Base-by-base conservation (phyloP, 2,329 filamentous ascomycete species). In the Clonostachys sp. region DNA sequence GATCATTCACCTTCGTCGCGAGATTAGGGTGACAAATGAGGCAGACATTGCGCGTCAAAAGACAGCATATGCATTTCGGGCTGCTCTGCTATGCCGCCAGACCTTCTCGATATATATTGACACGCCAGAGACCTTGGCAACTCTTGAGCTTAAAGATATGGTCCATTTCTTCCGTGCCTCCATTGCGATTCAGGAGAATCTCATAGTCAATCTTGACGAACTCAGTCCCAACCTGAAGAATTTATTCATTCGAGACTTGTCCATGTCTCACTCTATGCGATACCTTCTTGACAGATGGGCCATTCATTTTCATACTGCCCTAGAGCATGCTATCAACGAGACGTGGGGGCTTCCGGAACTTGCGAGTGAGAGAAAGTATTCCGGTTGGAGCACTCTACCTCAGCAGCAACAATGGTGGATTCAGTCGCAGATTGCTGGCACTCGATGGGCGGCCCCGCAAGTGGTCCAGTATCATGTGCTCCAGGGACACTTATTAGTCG, bases 61-160 rank as follows among this genome's bases (percentile, higher is more conserved):
- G 17, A 48, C 57, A 0, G 45, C 17, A 0, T 81, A 78, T 50
- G 70, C 70, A 0, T 67, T 86, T 1, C 74, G 73, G 61, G 74
- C 81, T 0, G 74, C 82, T 0, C 50, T 87, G 1, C 62, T 86
- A 0, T 85, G 81, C 45, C 68, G 69, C 8, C 60, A 61, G 14
- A 72, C 67, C 1, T 71, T 66, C 43, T 50, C 52, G 2, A 49
- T 55, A 1, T 49, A 52, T 42, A 33, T 16, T 2, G 6, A 30
- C 44, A 10, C 17, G 38, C 12, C 24, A 12, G 7, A 12, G 12
- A 30, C 24, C 24, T 30, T 30, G 24, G 2, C 10, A 30, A 9
- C 3, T 30, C 24, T 30, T 30, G 24, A 10, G 24, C 10, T 10
- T 30, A 30, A 30, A 30, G 14, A 14, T 8, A 45, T 53, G 9